Evolutionary conservation across 768 basidiomycete species (phyloP).

Genomic region (Roridomyces roridus): DNA sequence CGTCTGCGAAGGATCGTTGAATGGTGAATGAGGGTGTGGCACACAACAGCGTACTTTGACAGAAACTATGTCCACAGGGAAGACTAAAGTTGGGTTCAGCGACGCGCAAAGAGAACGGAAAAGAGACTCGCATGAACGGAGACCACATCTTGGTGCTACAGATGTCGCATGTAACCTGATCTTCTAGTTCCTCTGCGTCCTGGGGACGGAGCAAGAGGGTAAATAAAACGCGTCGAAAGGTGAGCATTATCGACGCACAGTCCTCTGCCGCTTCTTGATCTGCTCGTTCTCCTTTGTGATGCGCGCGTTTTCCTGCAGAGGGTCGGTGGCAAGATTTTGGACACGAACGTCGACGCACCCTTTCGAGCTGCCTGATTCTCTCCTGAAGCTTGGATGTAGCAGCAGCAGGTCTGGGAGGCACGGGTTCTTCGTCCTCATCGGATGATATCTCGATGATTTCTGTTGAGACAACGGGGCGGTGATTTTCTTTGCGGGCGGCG

Average conservation of each 20-base stretch:
- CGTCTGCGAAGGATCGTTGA: neutral
- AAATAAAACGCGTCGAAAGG: neutral
- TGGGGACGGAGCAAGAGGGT: neutral
- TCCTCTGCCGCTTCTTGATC: conserved; percentile 9
- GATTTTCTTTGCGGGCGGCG: conserved; percentile 15
- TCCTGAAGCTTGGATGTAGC: conserved; percentile 13
- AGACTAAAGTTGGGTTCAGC: neutral
- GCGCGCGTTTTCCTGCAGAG: conserved; percentile 12
- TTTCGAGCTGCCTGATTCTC: conserved; percentile 9
- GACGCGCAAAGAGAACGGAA: neutral
- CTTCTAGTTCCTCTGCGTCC: conserved; percentile 16
- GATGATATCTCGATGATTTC: conserved; percentile 23
- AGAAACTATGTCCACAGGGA: conserved; percentile 13
- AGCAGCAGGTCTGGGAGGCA: neutral
- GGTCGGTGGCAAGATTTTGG: neutral
- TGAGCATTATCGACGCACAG: neutral
- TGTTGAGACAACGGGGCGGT: neutral
- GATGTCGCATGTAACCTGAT: conserved; percentile 20
- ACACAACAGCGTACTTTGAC: neutral
- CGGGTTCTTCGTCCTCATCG: conserved; percentile 20
- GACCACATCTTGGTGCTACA: conserved; percentile 23
- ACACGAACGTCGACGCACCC: neutral
- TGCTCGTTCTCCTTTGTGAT: conserved; percentile 17
- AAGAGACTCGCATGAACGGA: conserved; percentile 10
- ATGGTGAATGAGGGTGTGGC: too few species aligned